Conservation (phyloP, 768 basidiomycete genomes). For the Hypholoma fasciculare region DNA sequence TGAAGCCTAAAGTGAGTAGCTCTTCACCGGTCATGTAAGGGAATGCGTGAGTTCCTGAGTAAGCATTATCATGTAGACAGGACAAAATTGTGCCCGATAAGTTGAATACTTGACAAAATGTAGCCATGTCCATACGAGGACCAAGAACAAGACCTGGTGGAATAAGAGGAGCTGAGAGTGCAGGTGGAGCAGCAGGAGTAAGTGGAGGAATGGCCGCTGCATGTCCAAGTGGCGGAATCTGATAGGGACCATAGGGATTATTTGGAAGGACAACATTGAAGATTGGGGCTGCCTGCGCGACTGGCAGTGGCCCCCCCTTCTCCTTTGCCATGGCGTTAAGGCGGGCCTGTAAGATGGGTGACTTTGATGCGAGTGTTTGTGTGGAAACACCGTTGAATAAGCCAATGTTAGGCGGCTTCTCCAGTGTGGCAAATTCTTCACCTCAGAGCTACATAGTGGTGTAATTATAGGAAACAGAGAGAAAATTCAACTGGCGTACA, state of each 20-base stretch:
- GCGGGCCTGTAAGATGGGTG: constrained; percentile 16
- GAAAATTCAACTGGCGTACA: constrained; percentile 2
- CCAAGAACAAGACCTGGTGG: neutral
- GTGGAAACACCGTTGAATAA: constrained; percentile 14
- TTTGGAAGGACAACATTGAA: constrained; percentile 1
- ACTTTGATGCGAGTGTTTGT: constrained; percentile 8
- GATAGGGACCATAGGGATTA: neutral
- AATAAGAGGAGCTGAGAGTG: neutral
- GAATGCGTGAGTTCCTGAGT: constrained; percentile 14
- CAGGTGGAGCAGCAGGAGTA: neutral
- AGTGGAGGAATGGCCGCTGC: neutral
- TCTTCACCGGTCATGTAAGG: constrained; percentile 12
- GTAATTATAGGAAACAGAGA: neutral
- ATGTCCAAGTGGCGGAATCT: neutral
- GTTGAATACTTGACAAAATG: constrained; percentile 8
- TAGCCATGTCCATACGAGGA: neutral
- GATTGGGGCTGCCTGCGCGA: neutral
- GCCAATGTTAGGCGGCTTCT: constrained; percentile 6
- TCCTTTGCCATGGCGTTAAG: constrained; percentile 14
- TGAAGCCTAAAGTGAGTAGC: constrained; percentile 19
- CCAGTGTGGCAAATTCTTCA: neutral
- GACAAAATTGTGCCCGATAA: constrained; percentile 5
- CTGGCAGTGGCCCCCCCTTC: neutral
- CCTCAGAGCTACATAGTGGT: neutral
- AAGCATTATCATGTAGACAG: constrained; percentile 8